These are phyloP conservation scores for Crithidia bombi DNA, from an alignment of 208 protist species.

Conservation along the genomic window DNA sequence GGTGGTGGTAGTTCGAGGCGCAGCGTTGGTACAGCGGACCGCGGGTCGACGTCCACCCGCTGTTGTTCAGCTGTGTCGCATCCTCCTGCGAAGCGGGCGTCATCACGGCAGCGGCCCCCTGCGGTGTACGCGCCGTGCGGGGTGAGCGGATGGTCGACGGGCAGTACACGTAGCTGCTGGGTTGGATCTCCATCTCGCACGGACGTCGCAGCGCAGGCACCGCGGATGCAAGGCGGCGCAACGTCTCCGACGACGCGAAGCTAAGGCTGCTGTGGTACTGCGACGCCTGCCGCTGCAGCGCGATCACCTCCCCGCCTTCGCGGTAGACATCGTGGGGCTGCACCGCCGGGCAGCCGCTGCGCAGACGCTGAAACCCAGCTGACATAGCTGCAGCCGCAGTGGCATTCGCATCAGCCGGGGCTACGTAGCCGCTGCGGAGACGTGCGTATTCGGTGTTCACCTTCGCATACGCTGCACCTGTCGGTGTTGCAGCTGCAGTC, in stretches of 20 bases:
- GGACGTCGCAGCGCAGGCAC: constrained; percentile 1
- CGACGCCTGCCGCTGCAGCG: constrained; percentile 25
- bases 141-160: constrained; percentile 22
- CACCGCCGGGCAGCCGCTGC: constrained; percentile 16
- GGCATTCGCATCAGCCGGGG: background rate
- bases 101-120: background rate
- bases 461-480: background rate
- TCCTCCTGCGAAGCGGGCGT: background rate
- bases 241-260: background rate
- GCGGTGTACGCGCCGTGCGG: constrained; percentile 14
- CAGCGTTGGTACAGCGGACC: constrained; percentile 8
- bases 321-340: constrained; percentile 12
- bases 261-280: background rate
- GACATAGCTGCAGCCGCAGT: background rate
- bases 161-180: background rate
- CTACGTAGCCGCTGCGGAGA: constrained; percentile 5
- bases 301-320: constrained; percentile 12
- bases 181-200: background rate
- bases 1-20: constrained; percentile 13
- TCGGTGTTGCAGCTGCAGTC: background rate
- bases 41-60: constrained; percentile 6
- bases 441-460: constrained; percentile 13
- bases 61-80: background rate
- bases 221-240: constrained; percentile 9
- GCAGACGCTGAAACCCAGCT: constrained; percentile 12